phyloP scores from a whole-genome alignment of 208 protist species.

The Acanthamoeba rhysodes region DNA sequence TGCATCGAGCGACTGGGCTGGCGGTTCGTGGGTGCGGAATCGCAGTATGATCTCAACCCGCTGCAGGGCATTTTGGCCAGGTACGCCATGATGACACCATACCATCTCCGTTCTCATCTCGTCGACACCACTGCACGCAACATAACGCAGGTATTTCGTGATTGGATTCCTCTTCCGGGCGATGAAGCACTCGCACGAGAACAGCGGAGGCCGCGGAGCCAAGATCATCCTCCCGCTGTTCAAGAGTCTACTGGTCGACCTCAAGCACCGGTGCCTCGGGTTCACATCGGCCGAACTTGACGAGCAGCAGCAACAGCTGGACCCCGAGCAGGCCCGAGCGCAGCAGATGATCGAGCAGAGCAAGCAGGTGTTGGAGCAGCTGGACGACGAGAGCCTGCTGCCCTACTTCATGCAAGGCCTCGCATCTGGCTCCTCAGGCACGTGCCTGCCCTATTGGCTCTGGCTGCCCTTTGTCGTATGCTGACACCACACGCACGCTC shows the following conservation, averaged over 20 bases:
- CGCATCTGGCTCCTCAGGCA: conserved; percentile 5
- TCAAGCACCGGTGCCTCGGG: conserved; percentile 32
- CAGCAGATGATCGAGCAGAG: conserved; percentile 66
- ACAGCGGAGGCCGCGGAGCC: conserved; percentile 51
- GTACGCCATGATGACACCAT: background rate
- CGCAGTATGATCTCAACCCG: conserved; percentile 59
- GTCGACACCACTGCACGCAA: background rate
- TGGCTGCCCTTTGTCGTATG: too few relatives aligned
- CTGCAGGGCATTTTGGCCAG: conserved; percentile 64
- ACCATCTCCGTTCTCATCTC: background rate
- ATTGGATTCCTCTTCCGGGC: conserved; percentile 73
- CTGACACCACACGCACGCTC: background rate
- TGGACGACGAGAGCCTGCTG: conserved; percentile 61
- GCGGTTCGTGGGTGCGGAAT: conserved; percentile 63
- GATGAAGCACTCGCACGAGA: conserved; percentile 73
- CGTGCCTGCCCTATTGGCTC: background rate
- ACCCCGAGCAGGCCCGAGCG: background rate
- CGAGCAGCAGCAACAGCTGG: background rate
- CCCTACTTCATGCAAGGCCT: conserved; percentile 72
- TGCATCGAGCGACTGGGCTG: conserved; percentile 68
- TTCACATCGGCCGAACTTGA: background rate
- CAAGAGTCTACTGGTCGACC: conserved; percentile 55
- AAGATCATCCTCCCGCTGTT: conserved; percentile 72
- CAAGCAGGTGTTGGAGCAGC: conserved; percentile 25
- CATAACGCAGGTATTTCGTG: conserved; percentile 48